Conservation (phyloP, 805 yeast species). For the Komagataella populi region DNA sequence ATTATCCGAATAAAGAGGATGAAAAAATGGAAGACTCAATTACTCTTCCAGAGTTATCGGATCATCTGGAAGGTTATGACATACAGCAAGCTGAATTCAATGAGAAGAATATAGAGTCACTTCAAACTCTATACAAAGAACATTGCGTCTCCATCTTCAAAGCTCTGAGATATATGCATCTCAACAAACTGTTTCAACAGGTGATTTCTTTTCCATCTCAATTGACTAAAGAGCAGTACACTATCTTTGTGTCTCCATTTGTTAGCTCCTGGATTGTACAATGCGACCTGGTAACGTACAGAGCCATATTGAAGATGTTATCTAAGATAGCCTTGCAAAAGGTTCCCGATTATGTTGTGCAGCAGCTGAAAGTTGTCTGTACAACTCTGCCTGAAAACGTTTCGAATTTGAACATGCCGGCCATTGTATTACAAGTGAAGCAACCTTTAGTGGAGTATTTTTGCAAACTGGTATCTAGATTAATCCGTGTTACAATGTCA, state of each 20-base stretch:
- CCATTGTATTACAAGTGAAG: constrained; percentile 35
- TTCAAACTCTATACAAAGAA: constrained; percentile 46
- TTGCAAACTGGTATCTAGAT: neutral
- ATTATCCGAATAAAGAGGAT: neutral
- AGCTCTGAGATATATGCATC: constrained; percentile 51
- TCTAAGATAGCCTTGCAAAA: constrained; percentile 45
- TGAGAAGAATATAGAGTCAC: constrained; percentile 17
- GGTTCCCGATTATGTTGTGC: constrained; percentile 43
- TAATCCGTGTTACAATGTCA: constrained; percentile 2
- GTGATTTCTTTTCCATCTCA: constrained; percentile 36
- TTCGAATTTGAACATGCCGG: constrained; percentile 31
- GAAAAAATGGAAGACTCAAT: neutral
- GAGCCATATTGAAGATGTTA: constrained; percentile 38
- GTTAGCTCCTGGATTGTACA: constrained; percentile 48
- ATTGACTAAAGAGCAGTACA: constrained; percentile 50
- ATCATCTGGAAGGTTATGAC: neutral
- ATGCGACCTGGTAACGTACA: constrained; percentile 56
- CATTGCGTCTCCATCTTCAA: constrained; percentile 57
- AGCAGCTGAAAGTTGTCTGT: constrained; percentile 40
- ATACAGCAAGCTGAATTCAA: neutral
- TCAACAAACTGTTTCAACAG: constrained; percentile 42
- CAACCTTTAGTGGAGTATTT: constrained; percentile 32
- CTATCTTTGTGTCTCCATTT: constrained; percentile 35
- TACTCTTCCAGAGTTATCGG: neutral
- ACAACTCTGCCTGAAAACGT: constrained; percentile 32